Conservation (phyloP, 352 stramenopile species). For the Phytophthora pluvialis region DNA sequence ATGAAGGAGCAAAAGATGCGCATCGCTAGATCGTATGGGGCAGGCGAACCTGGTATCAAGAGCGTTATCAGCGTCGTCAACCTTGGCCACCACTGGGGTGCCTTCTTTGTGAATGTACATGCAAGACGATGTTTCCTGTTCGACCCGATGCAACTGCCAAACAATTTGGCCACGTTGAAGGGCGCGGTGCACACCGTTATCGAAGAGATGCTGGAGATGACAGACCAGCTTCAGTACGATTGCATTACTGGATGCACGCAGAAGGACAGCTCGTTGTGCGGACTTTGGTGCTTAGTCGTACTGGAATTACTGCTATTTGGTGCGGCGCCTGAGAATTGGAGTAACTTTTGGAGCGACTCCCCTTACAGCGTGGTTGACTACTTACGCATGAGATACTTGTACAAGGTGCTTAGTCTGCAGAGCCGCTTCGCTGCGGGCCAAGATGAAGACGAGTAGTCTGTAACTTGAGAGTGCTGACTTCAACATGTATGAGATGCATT, state of each 20-base stretch:
- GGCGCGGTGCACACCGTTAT: background rate
- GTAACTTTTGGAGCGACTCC: constrained; percentile 5
- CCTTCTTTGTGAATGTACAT: background rate
- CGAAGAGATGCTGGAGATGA: constrained; percentile 1
- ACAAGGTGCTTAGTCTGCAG: constrained; percentile 7
- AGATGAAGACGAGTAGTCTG: background rate
- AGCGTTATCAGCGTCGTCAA: constrained; percentile 12
- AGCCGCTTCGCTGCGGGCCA: background rate
- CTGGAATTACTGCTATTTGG: constrained; percentile 17
- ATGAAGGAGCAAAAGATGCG: constrained; percentile 3
- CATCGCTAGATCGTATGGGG: background rate
- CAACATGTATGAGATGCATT: no score
- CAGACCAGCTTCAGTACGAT: constrained; percentile 6
- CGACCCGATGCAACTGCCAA: constrained; percentile 6
- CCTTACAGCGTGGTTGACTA: constrained; percentile 12
- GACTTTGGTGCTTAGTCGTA: constrained; percentile 11
- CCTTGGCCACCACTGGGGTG: constrained; percentile 6
- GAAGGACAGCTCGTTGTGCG: constrained; percentile 3
- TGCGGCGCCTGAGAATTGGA: constrained; percentile 5
- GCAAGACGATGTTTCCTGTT: constrained; percentile 3
- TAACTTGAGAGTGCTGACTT: no score
- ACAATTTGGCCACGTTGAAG: background rate
- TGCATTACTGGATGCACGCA: constrained; percentile 5
- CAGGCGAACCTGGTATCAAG: background rate
- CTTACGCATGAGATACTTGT: constrained; percentile 8